Evolutionary conservation across 768 basidiomycete species (phyloP).

Genomic region (Hortiboletus campestris): DNA sequence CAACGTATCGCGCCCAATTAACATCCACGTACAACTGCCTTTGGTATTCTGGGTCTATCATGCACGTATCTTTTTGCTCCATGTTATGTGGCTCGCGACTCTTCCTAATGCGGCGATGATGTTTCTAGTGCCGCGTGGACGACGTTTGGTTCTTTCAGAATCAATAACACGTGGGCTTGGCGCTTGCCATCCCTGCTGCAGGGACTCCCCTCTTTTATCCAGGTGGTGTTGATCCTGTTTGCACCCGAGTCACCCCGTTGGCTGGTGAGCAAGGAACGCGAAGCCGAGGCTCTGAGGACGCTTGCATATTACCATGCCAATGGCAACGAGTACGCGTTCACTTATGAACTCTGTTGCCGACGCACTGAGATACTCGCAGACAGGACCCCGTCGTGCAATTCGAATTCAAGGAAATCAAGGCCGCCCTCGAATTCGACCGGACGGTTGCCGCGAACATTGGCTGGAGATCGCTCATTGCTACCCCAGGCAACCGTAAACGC

Average conservation of each 20-base stretch:
- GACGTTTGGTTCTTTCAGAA: conserved; percentile 76
- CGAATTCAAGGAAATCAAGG: conserved; percentile 79
- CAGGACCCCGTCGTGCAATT: conserved; percentile 67
- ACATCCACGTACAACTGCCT: conserved; percentile 80
- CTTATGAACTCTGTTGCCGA: background rate
- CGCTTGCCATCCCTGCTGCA: conserved; percentile 76
- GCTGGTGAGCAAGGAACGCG: conserved; percentile 71
- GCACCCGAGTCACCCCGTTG: conserved; percentile 83
- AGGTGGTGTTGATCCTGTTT: conserved; percentile 64
- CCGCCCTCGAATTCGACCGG: conserved; percentile 70
- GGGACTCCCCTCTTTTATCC: conserved; percentile 64
- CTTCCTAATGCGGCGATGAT: background rate
- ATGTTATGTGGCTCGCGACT: background rate
- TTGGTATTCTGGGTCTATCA: conserved; percentile 84
- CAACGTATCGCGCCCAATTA: conserved; percentile 72
- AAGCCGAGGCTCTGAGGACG: conserved; percentile 61
- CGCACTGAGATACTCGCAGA: conserved; percentile 23
- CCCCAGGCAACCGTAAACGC: conserved; percentile 65
- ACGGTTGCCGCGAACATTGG: conserved; percentile 56
- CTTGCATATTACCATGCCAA: conserved; percentile 85
- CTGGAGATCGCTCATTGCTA: conserved; percentile 66
- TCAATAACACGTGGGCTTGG: conserved; percentile 72
- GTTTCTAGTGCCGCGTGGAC: conserved; percentile 67
- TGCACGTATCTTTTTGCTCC: conserved; percentile 40
- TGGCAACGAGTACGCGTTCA: conserved; percentile 51